Conservation (phyloP, 2,329 filamentous ascomycete species). For the Clonostachys solani region DNA sequence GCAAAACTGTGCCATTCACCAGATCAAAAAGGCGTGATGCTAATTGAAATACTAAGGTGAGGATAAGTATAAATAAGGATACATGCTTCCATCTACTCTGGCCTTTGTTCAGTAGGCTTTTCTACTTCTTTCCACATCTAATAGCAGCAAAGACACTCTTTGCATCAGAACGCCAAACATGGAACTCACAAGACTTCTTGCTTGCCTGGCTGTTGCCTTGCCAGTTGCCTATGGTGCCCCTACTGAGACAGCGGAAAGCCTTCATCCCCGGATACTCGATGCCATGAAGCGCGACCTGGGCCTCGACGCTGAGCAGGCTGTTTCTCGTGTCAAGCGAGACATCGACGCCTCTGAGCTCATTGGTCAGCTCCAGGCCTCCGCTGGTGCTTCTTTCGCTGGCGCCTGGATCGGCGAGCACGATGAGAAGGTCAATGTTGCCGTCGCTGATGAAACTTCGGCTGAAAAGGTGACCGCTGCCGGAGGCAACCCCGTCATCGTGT, state of each 20-base stretch:
- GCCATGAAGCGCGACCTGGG: slow-evolving; percentile 38
- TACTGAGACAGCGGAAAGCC: slow-evolving; percentile 21
- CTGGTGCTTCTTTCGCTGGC: slow-evolving; percentile 27
- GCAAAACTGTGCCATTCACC: no score
- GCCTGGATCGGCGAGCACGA: slow-evolving; percentile 30
- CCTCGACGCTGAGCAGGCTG: slow-evolving; percentile 28
- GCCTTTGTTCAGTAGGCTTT: no score
- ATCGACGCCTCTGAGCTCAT: slow-evolving; percentile 26
- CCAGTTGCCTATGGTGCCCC: slow-evolving; percentile 33
- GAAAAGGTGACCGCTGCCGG: slow-evolving; percentile 26
- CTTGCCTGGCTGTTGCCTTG: slow-evolving; percentile 28
- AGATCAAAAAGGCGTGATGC: no score
- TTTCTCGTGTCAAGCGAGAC: slow-evolving; percentile 29
- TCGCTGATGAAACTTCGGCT: slow-evolving; percentile 27
- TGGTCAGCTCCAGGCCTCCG: slow-evolving; percentile 20
- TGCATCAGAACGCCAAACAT: slow-evolving; percentile 10
- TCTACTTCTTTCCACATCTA: no score
- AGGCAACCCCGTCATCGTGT: slow-evolving; percentile 22
- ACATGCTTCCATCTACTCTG: no score
- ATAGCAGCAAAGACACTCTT: no score
- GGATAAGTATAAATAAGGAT: no score
- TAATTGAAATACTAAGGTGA: no score
- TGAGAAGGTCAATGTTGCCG: slow-evolving; percentile 23
- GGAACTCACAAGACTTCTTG: slow-evolving; percentile 30
- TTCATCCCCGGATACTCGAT: slow-evolving; percentile 32